Evolutionary conservation across 345 rosid species (phyloP).

Genomic region (Salix brachista): DNA sequence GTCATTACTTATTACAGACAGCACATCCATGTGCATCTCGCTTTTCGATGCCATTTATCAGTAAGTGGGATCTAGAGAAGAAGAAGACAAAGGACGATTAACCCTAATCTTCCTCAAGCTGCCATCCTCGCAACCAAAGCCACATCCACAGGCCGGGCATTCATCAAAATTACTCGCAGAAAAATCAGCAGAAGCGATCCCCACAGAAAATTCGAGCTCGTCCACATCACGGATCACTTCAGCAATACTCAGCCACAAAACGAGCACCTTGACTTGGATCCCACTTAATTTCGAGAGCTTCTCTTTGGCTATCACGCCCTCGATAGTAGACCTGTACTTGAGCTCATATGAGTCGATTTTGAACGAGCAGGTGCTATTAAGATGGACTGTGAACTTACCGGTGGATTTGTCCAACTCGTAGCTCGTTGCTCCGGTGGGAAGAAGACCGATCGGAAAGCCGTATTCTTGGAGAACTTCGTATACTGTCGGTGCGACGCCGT

Average conservation of each 20-base stretch:
- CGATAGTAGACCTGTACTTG: slow-evolving; percentile 38
- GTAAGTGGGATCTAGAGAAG: too few species aligned
- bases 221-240: slow-evolving; percentile 36
- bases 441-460: slow-evolving; percentile 58
- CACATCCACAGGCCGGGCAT: slow-evolving; percentile 45
- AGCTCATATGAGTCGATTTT: slow-evolving; percentile 41
- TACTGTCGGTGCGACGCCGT: slow-evolving; percentile 20
- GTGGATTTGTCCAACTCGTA: slow-evolving; percentile 37
- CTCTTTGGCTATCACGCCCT: slow-evolving; percentile 32
- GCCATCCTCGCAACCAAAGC: slow-evolving; percentile 35
- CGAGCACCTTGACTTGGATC: slow-evolving; percentile 38
- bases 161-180: slow-evolving; percentile 32
- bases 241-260: slow-evolving; percentile 41
- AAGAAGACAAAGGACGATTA: background rate
- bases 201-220: slow-evolving; percentile 44
- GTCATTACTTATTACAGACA: background rate
- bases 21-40: background rate
- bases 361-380: slow-evolving; percentile 37
- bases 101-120: background rate
- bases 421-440: slow-evolving; percentile 42
- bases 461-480: slow-evolving; percentile 48
- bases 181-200: slow-evolving; percentile 45
- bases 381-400: slow-evolving; percentile 31
- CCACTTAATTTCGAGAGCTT: slow-evolving; percentile 39
- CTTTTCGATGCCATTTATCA: background rate